Evolutionary conservation across 306 rosid species (phyloP).

Genomic region (Geum urbanum): DNA sequence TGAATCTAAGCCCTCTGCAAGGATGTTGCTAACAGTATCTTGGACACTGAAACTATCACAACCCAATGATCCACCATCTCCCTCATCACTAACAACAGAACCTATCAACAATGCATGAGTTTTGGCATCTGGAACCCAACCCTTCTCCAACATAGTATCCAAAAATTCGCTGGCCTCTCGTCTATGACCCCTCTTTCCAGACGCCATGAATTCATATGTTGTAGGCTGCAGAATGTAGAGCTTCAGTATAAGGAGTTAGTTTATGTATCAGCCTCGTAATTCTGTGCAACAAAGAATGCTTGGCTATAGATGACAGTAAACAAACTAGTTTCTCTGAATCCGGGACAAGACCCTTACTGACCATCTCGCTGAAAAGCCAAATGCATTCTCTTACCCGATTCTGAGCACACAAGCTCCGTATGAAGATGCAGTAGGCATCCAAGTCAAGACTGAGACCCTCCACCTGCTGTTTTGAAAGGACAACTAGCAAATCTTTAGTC

Average conservation of each 20-base stretch:
- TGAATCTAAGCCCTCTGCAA: conserved; percentile 60
- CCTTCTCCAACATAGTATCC: conserved; percentile 79
- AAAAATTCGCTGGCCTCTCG: conserved; percentile 45
- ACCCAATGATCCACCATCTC: conserved; percentile 9
- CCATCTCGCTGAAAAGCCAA: conserved; percentile 60
- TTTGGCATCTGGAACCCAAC: conserved; percentile 75
- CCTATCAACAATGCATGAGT: conserved; percentile 81
- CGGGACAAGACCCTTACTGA: conserved; percentile 52
- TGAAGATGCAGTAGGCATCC: conserved; percentile 63
- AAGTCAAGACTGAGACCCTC: conserved; percentile 47
- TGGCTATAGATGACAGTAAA: conserved; percentile 47
- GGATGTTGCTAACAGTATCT: conserved; percentile 75
- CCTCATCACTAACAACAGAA: conserved; percentile 41
- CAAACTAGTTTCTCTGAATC: conserved; percentile 52
- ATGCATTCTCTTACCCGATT: conserved; percentile 44
- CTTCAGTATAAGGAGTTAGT: conserved; percentile 31
- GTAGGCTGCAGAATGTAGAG: conserved; percentile 42
- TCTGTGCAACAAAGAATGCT: conserved; percentile 45
- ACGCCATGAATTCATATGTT: conserved; percentile 61
- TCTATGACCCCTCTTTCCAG: conserved; percentile 75
- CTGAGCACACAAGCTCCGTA: conserved; percentile 48
- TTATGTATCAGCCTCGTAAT: conserved; percentile 47
- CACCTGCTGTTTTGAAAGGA: conserved; percentile 58
- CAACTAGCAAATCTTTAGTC: conserved; percentile 34
- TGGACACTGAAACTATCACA: conserved; percentile 28